A percentile compares a stretch with the other conserved stretches of the same genome.
Conservation (phyloP, 495 filamentous ascomycete species). For the Eremomyces bilateralis region DNA sequence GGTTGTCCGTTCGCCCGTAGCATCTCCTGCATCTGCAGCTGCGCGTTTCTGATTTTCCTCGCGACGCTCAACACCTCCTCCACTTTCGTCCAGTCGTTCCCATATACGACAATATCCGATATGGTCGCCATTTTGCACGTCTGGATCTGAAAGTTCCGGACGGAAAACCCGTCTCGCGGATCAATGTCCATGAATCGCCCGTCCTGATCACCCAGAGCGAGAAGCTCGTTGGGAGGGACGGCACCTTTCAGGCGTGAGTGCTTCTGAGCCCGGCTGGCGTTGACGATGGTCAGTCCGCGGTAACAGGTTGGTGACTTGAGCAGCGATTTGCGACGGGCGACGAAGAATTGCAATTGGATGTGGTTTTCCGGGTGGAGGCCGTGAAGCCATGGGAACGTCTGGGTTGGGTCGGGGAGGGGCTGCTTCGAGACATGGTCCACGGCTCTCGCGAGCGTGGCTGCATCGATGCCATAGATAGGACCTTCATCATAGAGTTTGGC, state of each 20-base stretch:
- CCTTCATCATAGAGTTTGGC: constrained; percentile 18
- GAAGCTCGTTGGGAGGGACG: constrained; percentile 55
- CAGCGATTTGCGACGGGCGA: constrained; percentile 45
- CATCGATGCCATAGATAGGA: constrained; percentile 52
- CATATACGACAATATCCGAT: constrained; percentile 84
- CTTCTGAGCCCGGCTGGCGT: constrained; percentile 61
- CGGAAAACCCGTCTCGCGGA: constrained; percentile 61
- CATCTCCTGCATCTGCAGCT: constrained; percentile 42
- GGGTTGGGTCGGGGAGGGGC: constrained; percentile 57
- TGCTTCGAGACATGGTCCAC: constrained; percentile 53
- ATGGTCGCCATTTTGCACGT: constrained; percentile 70
- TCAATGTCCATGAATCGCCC: constrained; percentile 52
- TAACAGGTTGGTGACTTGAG: constrained; percentile 59
- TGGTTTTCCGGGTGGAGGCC: constrained; percentile 80
- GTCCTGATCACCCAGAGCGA: constrained; percentile 16
- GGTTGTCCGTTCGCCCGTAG: constrained; percentile 26
- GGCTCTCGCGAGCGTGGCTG: constrained; percentile 42
- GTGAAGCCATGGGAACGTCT: constrained; percentile 94
- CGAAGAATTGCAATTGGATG: constrained; percentile 76
- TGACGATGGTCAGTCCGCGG: constrained; percentile 68
- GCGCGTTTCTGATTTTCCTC: constrained; percentile 50
- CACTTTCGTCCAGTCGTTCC: constrained; percentile 34
- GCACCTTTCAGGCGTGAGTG: constrained; percentile 68
- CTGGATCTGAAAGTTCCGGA: constrained; percentile 94
- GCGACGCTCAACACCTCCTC: constrained; percentile 42